phyloP scores from a whole-genome alignment of 148 eudicot species.

The Chenopodium berlandieri region DNA sequence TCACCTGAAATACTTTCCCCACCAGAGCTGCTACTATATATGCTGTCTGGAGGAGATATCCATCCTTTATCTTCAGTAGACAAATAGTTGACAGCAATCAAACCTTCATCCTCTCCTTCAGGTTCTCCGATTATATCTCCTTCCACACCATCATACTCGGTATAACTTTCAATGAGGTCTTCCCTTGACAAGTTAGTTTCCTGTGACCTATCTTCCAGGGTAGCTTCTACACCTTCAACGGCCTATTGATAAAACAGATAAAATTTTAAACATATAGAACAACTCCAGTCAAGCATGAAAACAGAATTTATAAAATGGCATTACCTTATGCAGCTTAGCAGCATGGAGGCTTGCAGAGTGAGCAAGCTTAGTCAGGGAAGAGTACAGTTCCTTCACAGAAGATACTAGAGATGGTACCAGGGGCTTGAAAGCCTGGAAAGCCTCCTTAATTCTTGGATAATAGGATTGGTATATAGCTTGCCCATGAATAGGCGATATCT shows the following conservation, averaged over 20 bases:
- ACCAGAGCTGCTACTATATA: constrained; percentile 57
- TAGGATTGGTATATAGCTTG: constrained; percentile 97
- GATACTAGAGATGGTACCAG: constrained; percentile 64
- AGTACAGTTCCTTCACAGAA: constrained; percentile 79
- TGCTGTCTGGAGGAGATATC: constrained; percentile 90
- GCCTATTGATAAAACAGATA: constrained; percentile 45
- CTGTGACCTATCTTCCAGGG: constrained; percentile 62
- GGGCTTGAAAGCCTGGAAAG: constrained; percentile 61
- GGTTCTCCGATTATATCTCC: constrained; percentile 34
- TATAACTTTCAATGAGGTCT: constrained; percentile 36
- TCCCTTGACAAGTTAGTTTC: constrained; percentile 51
- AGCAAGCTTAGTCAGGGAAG: constrained; percentile 74
- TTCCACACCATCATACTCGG: constrained; percentile 44
- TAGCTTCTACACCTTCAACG: constrained; percentile 84
- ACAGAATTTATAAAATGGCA: constrained; percentile 1
- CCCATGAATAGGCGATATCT: constrained; percentile 90
- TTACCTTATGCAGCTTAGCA: constrained; percentile 92
- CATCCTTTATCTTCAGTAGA: constrained; percentile 66
- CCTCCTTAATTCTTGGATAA: constrained; percentile 62
- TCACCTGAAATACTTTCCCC: constrained; percentile 47
- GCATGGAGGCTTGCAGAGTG: constrained; percentile 92
- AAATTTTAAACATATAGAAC: constrained; percentile 1
- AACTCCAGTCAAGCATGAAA: constrained; percentile 5
- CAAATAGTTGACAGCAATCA: constrained; percentile 30
- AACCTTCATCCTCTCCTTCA: constrained; percentile 46